Evolutionary conservation across 1,284 basidiomycete species (phyloP).

Genomic region (Quambalaria eucalypti): DNA sequence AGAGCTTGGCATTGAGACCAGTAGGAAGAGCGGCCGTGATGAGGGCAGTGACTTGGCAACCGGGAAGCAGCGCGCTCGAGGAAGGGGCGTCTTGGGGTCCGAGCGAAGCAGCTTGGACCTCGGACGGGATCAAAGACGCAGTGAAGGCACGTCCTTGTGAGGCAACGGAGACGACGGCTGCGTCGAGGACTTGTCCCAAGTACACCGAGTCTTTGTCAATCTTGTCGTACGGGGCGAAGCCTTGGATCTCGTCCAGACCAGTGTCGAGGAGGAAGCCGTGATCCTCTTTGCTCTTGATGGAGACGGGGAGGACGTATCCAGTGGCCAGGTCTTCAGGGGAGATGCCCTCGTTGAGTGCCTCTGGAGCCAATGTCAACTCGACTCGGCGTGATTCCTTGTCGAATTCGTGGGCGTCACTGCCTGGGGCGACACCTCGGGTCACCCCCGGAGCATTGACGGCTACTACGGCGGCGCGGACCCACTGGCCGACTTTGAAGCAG

Average conservation of each 20-base stretch:
- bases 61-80: slow-evolving; percentile 75
- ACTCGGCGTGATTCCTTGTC: slow-evolving; percentile 50
- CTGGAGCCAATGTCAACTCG: slow-evolving; percentile 78
- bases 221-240: slow-evolving; percentile 37
- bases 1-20: slow-evolving; percentile 79
- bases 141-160: slow-evolving; percentile 44
- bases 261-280: slow-evolving; percentile 86
- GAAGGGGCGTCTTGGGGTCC: slow-evolving; percentile 33
- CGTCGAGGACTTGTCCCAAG: slow-evolving; percentile 43
- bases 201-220: slow-evolving; percentile 28
- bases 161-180: slow-evolving; percentile 40
- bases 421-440: slow-evolving; percentile 58
- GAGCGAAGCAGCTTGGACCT: slow-evolving; percentile 22
- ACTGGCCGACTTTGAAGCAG: slow-evolving; percentile 77
- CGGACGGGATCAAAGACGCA: slow-evolving; percentile 33
- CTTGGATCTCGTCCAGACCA: slow-evolving; percentile 51
- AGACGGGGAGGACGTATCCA: slow-evolving; percentile 30
- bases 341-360: slow-evolving; percentile 74
- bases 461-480: slow-evolving; percentile 69
- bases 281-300: slow-evolving; percentile 70
- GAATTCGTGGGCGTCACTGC: slow-evolving; percentile 36
- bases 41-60: slow-evolving; percentile 71
- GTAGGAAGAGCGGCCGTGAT: slow-evolving; percentile 69
- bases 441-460: slow-evolving; percentile 55
- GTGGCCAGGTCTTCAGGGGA: slow-evolving; percentile 64